Evolutionary conservation across 805 yeast species (phyloP), one percentile per base, ranked within the genome.

Genomic region (Spathaspora passalidarum): DNA sequence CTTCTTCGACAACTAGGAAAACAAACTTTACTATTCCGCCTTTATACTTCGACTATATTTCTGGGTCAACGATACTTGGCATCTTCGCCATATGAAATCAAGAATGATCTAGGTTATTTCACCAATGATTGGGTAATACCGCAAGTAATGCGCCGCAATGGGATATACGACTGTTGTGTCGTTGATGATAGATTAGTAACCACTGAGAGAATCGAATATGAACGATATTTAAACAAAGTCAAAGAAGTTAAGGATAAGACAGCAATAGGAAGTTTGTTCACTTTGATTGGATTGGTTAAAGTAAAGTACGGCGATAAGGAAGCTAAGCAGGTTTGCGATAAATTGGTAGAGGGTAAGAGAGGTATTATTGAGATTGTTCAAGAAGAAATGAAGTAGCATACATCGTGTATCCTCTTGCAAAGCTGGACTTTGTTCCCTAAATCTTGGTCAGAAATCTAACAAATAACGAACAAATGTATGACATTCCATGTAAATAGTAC

Each of bases 251-350:
- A 49, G 19, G 60, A 59, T 20, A 45, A 49, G 14, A 55, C 72
- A 1, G 47, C 58, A n/a, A 54, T 69, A 13, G 73, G 69, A 2
- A 61, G 71, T 40, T 72, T 72, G 43, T 63, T 63, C 50, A 61
- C 72, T 7, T 51, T 72, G 63, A 49, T 70, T 5, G 77, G 77
- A 1, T 26, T 72, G 13, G 41, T 69, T 16, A 51, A 55, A 13
- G 43, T 54, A 8, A 68, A 65, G 49, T 67, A 52, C 42, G 70
- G 65, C 13, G 52, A 55, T 14, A 51, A 52, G 11, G 47, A 48
- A 3, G 61, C 61, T 4, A 44, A 56, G 22, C 38, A 61, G 7
- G 46, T 54, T 3, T 14, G 18, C 10, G 54, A 58, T 1, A 61
- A 54, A 38, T 50, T 68, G 1, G 47, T 68, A 9, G 53, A 61